Evolutionary conservation across 2,329 filamentous ascomycete genomes (phyloP), one percentile per base, ranked within the genome.

Genomic region (Pleomassaria siparia): DNA sequence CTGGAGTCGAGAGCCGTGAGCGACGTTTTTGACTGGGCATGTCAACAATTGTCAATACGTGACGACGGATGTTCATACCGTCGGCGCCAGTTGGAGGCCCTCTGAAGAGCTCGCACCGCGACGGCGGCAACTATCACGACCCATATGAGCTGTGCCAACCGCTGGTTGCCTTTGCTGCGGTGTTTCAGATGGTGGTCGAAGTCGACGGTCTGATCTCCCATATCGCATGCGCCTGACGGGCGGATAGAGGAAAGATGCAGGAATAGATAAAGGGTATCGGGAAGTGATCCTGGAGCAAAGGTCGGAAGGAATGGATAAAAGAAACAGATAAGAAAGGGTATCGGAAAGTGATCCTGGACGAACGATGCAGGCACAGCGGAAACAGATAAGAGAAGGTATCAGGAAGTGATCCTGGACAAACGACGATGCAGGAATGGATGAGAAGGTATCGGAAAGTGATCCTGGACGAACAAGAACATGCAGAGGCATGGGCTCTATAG

Each of bases 101-200:
- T 47, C 18, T 35, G 43, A 12, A 36, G 10, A 11, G 45, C 26
- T 18, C 41, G 42, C 18, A 26, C 32, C 1, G 50, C 12, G 4
- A 62, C 4, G 11, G 53, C n/a, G 0, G 29, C 42, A 1, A 42
- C 28, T 36, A 62, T 49, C 24, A 50, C 45, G 22, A 45, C 29
- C 62, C 61, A 66, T 9, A 53, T 36, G 1, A 50, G 11, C 42
- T 45, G 43, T 20, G 56, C 56, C 6, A 66, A 33, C 1, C 39
- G 46, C 15, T 54, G 50, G 26, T 64, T 59, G 11, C 39, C 40
- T 16, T 43, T 39, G 2, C 57, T 55, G 35, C 62, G 51, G 40
- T 64, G 60, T 35, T 51, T 46, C 8, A 63, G 37, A 36, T 64
- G 61, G 41, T 63, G 55, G 18, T 62, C 60, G 28, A 62, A 36